A percentile compares a stretch with the other conserved stretches of the same genome.
These are phyloP conservation scores for Trapa bicornis DNA, from an alignment of 345 rosid genomes.

Conservation along the genomic window DNA sequence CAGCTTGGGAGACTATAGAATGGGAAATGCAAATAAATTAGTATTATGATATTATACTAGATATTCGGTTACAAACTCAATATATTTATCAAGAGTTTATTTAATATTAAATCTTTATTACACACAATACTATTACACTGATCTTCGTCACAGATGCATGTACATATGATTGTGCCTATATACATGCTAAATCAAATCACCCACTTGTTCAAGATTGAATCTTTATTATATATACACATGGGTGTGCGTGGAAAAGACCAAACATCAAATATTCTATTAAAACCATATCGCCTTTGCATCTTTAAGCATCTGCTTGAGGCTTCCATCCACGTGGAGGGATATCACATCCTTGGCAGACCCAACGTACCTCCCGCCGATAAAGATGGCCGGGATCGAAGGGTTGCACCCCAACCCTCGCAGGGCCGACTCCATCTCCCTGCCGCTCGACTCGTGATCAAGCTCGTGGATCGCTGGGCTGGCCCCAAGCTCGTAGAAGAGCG, in stretches of 20 bases:
- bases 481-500: slow-evolving; percentile 83
- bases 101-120: too few species aligned
- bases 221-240: not conserved
- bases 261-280: slow-evolving; percentile 18
- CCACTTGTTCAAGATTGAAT: too few species aligned
- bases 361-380: slow-evolving; percentile 76
- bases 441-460: slow-evolving; percentile 66
- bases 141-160: too few species aligned
- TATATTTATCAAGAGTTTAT: too few species aligned
- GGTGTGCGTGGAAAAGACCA: not conserved
- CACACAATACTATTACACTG: too few species aligned
- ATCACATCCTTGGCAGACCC: slow-evolving; percentile 91
- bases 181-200: too few species aligned
- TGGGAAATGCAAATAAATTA: too few species aligned
- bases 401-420: slow-evolving; percentile 54
- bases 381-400: slow-evolving; percentile 85
- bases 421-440: slow-evolving; percentile 79
- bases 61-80: too few species aligned
- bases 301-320: slow-evolving; percentile 83
- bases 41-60: too few species aligned
- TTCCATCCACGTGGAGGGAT: slow-evolving; percentile 80
- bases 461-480: slow-evolving; percentile 95
- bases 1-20: too few species aligned
- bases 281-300: slow-evolving; percentile 96
- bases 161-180: too few species aligned